Base-by-base conservation (phyloP, 257 asterid species). In the Sherardia arvensis region DNA sequence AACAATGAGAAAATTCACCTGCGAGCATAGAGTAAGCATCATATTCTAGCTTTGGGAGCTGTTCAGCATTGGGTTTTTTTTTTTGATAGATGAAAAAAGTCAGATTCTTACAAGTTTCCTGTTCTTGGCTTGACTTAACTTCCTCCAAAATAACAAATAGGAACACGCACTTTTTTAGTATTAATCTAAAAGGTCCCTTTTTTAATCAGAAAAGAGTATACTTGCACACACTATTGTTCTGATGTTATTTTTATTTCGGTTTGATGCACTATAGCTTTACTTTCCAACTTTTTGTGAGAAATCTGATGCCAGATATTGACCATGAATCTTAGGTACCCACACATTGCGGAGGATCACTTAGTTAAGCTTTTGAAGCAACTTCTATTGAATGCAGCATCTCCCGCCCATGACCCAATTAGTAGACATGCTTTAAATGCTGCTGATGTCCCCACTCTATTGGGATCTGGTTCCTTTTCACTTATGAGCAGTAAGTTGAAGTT, bases 371-470 rank as follows among this genome's bases (percentile, higher is more conserved):
- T 92, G 47, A 92, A 85, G 76, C 97, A 87, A 77, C 75, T 88
- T 70, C 81, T 89, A 78, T 78, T 83, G 78, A 73, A 64, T 69
- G 64, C 70, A 67, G 51, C 51, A 43, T 91, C 95, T 76, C 95
- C 97, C 49, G 69, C 79, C 55, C 84, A 76, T 66, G 74, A 74
- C 64, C 25, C 74, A 65, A 68, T 36, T 65, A 95, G 87, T 66
- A 78, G 75, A 75, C 63, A 40, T 70, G 62, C 78, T 66, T 93
- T 95, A 27, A 81, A 82, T 75, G 97, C 98, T 76, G 79, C 87
- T 63, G 97, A 92, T 79, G 97, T 87, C 69, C 98, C 98, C 53
- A 89, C 98, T 9, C 75, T 92, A 59, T 95, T 92, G 68, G 98
- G 98, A 80, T 82, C 87, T 72, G 95, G 90, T 67, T 69, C 82